Evolutionary conservation across 192 early-diverging fungal genomes (phyloP).

Genomic region (Coemansia sp.): DNA sequence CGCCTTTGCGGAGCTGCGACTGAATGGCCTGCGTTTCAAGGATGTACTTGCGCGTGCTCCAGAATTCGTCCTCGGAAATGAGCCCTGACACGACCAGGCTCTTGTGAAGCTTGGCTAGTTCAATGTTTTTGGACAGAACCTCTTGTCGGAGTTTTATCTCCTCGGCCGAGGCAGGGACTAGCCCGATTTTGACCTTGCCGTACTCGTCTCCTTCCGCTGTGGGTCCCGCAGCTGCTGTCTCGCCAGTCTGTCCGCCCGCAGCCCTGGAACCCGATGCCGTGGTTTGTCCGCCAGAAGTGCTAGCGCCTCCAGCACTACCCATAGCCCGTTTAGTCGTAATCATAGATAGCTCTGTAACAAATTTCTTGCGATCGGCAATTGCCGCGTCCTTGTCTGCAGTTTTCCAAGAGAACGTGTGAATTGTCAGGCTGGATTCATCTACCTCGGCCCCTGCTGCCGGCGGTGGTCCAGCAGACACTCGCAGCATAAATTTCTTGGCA

Average conservation of each 20-base stretch:
- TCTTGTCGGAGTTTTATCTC: constrained; percentile 59
- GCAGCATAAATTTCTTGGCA: constrained; percentile 55
- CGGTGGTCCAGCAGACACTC: constrained; percentile 27
- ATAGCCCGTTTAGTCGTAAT: constrained; percentile 6
- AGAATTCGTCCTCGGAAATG: constrained; percentile 92
- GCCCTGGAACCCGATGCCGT: not conserved
- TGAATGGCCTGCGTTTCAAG: constrained; percentile 68
- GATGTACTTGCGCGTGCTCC: constrained; percentile 72
- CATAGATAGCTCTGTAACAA: constrained; percentile 33
- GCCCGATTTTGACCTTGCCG: constrained; percentile 42
- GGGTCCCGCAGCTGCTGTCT: constrained; percentile 3
- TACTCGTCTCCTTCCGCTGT: constrained; percentile 24
- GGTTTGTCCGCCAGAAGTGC: not conserved
- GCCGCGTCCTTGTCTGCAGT: constrained; percentile 47
- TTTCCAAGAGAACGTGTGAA: constrained; percentile 46
- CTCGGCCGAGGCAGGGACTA: constrained; percentile 50
- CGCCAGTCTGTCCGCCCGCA: not conserved
- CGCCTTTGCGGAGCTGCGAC: constrained; percentile 74
- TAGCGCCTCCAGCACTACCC: not conserved
- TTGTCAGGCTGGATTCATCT: constrained; percentile 41
- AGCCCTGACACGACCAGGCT: constrained; percentile 71
- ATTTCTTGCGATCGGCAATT: constrained; percentile 50
- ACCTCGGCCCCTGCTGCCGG: constrained; percentile 26
- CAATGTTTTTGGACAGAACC: constrained; percentile 63
- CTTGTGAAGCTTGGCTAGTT: constrained; percentile 66